phyloP scores from a whole-genome alignment of 768 basidiomycete genomes.

The Boletus speciosus region DNA sequence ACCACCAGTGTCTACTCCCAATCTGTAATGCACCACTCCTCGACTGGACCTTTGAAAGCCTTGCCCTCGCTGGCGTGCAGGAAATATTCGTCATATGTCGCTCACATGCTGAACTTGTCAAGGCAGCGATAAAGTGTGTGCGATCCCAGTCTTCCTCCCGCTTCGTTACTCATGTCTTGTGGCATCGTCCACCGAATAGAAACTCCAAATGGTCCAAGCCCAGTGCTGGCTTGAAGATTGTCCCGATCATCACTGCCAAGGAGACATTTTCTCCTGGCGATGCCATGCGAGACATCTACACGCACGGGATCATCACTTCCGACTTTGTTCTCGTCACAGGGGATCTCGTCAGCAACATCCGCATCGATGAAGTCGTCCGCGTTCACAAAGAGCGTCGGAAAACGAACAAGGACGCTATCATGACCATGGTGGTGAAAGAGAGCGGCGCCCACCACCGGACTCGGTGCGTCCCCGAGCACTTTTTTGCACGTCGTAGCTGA shows the following conservation, averaged over 20 bases:
- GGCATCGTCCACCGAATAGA: conserved; percentile 35
- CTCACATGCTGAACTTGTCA: conserved; percentile 84
- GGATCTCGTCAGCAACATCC: conserved; percentile 90
- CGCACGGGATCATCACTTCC: conserved; percentile 81
- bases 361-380: conserved; percentile 84
- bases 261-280: conserved; percentile 87
- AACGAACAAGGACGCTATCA: conserved; percentile 88
- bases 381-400: conserved; percentile 85
- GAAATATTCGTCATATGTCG: conserved; percentile 95
- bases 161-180: conserved; percentile 8
- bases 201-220: conserved; percentile 85
- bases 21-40: conserved; percentile 91
- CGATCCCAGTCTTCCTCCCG: conserved; percentile 10
- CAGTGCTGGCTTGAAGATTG: conserved; percentile 74
- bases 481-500: not conserved
- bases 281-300: conserved; percentile 92
- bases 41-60: conserved; percentile 95
- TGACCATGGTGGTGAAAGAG: conserved; percentile 93
- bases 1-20: conserved; percentile 77
- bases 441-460: conserved; percentile 69
- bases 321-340: conserved; percentile 92
- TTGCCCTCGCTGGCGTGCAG: conserved; percentile 92
- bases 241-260: conserved; percentile 81
- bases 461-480: conserved; percentile 44
- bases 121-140: conserved; percentile 75